These are phyloP conservation scores for Nemania diffusa DNA, from an alignment of 2,329 filamentous ascomycete species.

Conservation along the genomic window DNA sequence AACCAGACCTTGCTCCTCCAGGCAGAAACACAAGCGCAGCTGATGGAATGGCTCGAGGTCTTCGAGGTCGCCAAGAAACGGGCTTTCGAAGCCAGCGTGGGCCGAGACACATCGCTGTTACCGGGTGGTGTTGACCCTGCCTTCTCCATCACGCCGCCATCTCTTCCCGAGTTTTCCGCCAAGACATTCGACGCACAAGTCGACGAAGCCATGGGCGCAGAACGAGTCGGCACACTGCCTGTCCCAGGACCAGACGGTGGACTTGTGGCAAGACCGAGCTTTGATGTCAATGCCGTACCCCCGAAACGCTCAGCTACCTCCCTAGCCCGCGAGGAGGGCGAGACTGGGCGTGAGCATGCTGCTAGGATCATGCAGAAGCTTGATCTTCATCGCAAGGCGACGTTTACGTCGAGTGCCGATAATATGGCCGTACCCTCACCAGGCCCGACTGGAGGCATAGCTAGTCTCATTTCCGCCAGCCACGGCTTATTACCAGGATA, in stretches of 20 bases:
- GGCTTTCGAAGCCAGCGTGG: slow-evolving; percentile 80
- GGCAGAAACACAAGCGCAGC: slow-evolving; percentile 88
- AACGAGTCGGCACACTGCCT: slow-evolving; percentile 72
- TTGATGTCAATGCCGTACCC: slow-evolving; percentile 68
- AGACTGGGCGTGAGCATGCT: slow-evolving; percentile 82
- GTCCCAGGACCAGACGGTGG: slow-evolving; percentile 69
- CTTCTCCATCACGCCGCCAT: slow-evolving; percentile 90
- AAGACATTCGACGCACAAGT: slow-evolving; percentile 75
- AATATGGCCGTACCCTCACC: slow-evolving; percentile 53
- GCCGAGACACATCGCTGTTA: slow-evolving; percentile 58
- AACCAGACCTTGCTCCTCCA: slow-evolving; percentile 89
- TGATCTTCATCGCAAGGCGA: slow-evolving; percentile 85
- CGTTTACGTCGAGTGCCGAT: slow-evolving; percentile 62
- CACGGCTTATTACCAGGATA: slow-evolving; percentile 79
- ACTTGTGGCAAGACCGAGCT: slow-evolving; percentile 71
- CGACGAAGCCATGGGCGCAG: slow-evolving; percentile 54
- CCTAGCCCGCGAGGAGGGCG: slow-evolving; percentile 72
- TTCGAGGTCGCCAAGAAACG: slow-evolving; percentile 95
- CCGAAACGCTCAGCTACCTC: slow-evolving; percentile 68
- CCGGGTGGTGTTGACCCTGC: slow-evolving; percentile 73
- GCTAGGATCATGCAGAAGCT: slow-evolving; percentile 92
- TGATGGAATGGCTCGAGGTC: slow-evolving; percentile 94
- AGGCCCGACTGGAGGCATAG: slow-evolving; percentile 73
- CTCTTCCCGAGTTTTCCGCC: slow-evolving; percentile 89
- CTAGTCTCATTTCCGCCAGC: slow-evolving; percentile 85